These are phyloP conservation scores for Lasiosphaeriaceae sp. DNA, from an alignment of 495 filamentous ascomycete species.

Conservation along the genomic window DNA sequence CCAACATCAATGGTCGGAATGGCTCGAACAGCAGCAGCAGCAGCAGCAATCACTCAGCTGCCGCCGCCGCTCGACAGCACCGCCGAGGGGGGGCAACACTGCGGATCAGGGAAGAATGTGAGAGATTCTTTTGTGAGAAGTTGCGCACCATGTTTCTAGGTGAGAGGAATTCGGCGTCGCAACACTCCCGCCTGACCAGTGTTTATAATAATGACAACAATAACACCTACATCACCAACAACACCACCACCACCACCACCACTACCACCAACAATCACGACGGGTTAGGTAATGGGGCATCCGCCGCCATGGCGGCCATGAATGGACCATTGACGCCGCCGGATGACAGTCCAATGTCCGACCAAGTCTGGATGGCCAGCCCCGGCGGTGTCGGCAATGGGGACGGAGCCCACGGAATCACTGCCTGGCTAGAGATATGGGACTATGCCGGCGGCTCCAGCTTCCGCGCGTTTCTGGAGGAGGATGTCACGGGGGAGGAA, in stretches of 20 bases:
- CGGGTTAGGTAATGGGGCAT: no score
- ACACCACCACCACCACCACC: constrained; percentile 22
- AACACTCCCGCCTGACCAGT: constrained; percentile 75
- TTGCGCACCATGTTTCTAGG: constrained; percentile 89
- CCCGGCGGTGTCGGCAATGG: constrained; percentile 4
- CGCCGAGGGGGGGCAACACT: constrained; percentile 85
- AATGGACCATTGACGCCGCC: constrained; percentile 38
- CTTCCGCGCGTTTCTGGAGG: constrained; percentile 79
- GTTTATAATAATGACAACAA: constrained; percentile 44
- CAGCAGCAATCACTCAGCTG: no score
- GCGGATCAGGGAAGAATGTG: constrained; percentile 98
- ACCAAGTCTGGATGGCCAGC: constrained; percentile 16
- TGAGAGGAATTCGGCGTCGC: constrained; percentile 74
- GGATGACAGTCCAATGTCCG: constrained; percentile 31
- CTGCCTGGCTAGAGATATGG: constrained; percentile 73
- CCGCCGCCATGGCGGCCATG: neutral
- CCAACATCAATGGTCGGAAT: constrained; percentile 15
- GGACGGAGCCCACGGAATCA: constrained; percentile 22
- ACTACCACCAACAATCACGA: no score
- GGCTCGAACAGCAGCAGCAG: constrained; percentile 26
- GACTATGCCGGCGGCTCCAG: constrained; percentile 79
- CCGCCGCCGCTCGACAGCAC: constrained; percentile 38
- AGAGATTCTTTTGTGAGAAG: constrained; percentile 98
- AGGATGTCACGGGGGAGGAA: constrained; percentile 47
- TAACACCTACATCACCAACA: constrained; percentile 4